These are phyloP conservation scores for Kentomonas sorsogonicus DNA, from an alignment of 208 protist species.

Conservation along the genomic window DNA sequence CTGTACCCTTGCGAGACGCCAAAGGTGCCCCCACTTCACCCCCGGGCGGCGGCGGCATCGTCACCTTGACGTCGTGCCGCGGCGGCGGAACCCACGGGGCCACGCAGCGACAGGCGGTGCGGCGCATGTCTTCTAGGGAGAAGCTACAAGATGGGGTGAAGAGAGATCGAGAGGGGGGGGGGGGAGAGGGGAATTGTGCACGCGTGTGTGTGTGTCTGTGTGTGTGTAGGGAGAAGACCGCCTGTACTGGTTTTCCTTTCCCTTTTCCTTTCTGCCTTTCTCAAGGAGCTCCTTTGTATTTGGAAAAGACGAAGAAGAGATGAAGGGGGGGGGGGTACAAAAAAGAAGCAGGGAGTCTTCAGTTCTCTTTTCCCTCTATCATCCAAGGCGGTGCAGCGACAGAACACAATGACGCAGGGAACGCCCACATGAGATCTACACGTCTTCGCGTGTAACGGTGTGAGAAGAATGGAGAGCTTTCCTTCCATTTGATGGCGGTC, in stretches of 20 bases:
- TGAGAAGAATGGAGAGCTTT: no score
- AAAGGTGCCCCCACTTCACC: constrained; percentile 82
- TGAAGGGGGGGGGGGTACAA: not conserved
- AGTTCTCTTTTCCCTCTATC: no score
- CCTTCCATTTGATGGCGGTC: no score
- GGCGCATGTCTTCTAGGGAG: constrained; percentile 13
- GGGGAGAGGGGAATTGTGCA: constrained; percentile 5
- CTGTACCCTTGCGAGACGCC: constrained; percentile 84
- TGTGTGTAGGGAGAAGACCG: not conserved
- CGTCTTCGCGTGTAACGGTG: no score
- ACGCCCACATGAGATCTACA: no score
- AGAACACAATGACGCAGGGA: no score
- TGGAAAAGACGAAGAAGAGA: not conserved
- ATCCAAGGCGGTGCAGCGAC: no score
- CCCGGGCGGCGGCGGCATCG: constrained; percentile 77
- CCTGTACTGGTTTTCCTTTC: not conserved
- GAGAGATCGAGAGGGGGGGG: no score
- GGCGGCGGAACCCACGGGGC: constrained; percentile 80
- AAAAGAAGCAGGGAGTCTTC: no score
- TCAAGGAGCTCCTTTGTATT: no score
- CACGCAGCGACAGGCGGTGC: constrained; percentile 17
- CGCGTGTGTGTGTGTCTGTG: not conserved
- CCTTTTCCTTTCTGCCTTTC: not conserved
- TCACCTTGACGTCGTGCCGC: constrained; percentile 73
- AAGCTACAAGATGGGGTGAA: not conserved